These are phyloP conservation scores for Camillea tinctor DNA, from an alignment of 2,329 filamentous ascomycete genomes.

Conservation along the genomic window DNA sequence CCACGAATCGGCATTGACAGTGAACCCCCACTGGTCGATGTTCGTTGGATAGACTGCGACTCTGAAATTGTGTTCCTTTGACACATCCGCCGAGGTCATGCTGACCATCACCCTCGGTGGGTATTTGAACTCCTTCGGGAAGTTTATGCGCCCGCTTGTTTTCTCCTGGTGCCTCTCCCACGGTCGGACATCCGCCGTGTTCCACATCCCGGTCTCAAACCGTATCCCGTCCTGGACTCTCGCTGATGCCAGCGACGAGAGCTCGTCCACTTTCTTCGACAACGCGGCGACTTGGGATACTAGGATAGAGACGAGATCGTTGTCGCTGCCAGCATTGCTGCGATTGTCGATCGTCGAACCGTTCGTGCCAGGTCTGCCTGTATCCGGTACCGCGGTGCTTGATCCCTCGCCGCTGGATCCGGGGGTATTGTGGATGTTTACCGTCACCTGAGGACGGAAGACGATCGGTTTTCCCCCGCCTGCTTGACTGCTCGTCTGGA, in stretches of 20 bases:
- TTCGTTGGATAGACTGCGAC: conserved; percentile 5
- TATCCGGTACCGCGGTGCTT: too few relatives aligned
- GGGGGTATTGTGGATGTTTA: background rate
- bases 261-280: too few relatives aligned
- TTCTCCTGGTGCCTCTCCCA: background rate
- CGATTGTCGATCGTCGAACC: background rate
- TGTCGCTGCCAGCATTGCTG: background rate
- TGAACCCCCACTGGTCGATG: conserved; percentile 5
- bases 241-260: too few relatives aligned
- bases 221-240: too few relatives aligned
- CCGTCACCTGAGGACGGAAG: background rate
- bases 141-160: background rate
- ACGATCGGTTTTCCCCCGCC: background rate
- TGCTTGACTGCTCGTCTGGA: background rate
- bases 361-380: background rate
- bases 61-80: background rate
- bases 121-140: background rate
- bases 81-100: conserved; percentile 2
- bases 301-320: background rate
- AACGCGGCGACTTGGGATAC: background rate
- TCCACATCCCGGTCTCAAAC: too few relatives aligned
- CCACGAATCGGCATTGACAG: conserved; percentile 7
- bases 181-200: too few relatives aligned
- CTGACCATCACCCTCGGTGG: background rate
- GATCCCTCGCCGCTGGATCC: background rate